A percentile compares a stretch with the other conserved stretches of the same genome.
Conservation (phyloP, 306 rosid species). For the Cicer bijugum region DNA sequence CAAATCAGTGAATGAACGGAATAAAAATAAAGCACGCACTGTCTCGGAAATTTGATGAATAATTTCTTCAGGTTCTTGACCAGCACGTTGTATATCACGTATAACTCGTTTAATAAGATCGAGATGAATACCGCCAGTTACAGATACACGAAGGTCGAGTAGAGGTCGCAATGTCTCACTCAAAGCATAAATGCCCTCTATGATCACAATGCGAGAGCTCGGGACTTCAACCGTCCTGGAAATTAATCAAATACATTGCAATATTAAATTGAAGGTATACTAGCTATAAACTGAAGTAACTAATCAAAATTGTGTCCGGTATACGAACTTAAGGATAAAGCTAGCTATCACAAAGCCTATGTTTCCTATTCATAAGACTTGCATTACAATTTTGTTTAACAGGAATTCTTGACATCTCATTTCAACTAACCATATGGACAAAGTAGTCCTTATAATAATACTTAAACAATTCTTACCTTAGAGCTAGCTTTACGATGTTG, state of each 20-base stretch:
- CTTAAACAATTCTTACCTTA: neutral
- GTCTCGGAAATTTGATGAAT: slow-evolving; percentile 99
- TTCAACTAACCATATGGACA: neutral
- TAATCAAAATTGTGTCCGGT: neutral
- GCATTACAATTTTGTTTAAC: neutral
- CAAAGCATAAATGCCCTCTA: slow-evolving; percentile 97
- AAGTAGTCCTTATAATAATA: neutral
- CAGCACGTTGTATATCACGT: slow-evolving; percentile 97
- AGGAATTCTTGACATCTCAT: neutral
- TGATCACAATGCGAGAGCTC: slow-evolving; percentile 84
- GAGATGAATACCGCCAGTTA: slow-evolving; percentile 97
- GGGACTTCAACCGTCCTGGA: slow-evolving; percentile 93
- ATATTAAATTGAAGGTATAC: slow-evolving; percentile 29
- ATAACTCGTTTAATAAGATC: slow-evolving; percentile 97
- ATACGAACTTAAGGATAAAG: neutral
- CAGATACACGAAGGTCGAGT: slow-evolving; percentile 93
- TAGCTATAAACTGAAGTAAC: slow-evolving; percentile 2
- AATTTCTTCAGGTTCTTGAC: slow-evolving; percentile 98
- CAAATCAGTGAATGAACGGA: slow-evolving; percentile 21
- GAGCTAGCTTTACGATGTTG: neutral
- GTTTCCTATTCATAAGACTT: neutral
- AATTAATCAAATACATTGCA: slow-evolving; percentile 38
- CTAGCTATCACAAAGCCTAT: neutral
- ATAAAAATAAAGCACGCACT: slow-evolving; percentile 51
- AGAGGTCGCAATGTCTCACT: slow-evolving; percentile 89